A percentile compares a stretch with the other conserved stretches of the same genome.
Evolutionary conservation across 2,329 filamentous ascomycete species (phyloP).

Genomic region (Thelonectria rubi): DNA sequence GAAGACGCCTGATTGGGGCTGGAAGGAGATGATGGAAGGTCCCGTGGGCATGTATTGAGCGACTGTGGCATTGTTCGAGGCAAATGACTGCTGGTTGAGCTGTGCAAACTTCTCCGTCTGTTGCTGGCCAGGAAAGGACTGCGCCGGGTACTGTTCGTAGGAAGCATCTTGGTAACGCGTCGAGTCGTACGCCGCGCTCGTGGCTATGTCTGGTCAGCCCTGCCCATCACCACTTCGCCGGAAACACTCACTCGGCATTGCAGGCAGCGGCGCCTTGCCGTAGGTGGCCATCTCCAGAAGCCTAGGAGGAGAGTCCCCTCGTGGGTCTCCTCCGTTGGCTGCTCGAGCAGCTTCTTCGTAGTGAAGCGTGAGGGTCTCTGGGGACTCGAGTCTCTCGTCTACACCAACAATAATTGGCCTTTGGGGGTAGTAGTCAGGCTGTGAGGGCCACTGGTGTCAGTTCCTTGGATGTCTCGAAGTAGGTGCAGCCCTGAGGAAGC

Average conservation of each 20-base stretch:
- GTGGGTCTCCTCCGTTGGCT: slow-evolving; percentile 62
- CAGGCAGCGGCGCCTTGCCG: slow-evolving; percentile 80
- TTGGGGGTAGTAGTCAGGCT: slow-evolving; percentile 64
- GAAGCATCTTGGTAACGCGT: slow-evolving; percentile 67
- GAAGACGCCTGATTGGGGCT: slow-evolving; percentile 72
- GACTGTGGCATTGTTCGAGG: slow-evolving; percentile 69
- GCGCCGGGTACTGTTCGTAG: slow-evolving; percentile 62
- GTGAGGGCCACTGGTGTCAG: slow-evolving; percentile 39
- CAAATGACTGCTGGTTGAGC: slow-evolving; percentile 65
- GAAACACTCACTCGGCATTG: slow-evolving; percentile 78
- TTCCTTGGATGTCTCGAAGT: slow-evolving; percentile 34
- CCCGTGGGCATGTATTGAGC: slow-evolving; percentile 71
- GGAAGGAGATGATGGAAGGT: slow-evolving; percentile 73
- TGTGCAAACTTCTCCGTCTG: slow-evolving; percentile 61
- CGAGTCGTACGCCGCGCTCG: slow-evolving; percentile 64
- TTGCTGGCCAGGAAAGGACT: slow-evolving; percentile 57
- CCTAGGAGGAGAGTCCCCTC: slow-evolving; percentile 63
- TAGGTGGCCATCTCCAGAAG: slow-evolving; percentile 58
- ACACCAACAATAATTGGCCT: slow-evolving; percentile 64
- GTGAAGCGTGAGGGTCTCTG: slow-evolving; percentile 64
- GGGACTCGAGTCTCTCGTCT: slow-evolving; percentile 66
- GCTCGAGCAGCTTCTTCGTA: slow-evolving; percentile 65
- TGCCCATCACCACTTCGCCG: neutral
- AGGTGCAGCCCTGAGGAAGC: slow-evolving; percentile 18
- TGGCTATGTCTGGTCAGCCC: slow-evolving; percentile 25